Evolutionary conservation across 164 flowering plant species (phyloP).

Genomic region (Stephania cephalantha): DNA sequence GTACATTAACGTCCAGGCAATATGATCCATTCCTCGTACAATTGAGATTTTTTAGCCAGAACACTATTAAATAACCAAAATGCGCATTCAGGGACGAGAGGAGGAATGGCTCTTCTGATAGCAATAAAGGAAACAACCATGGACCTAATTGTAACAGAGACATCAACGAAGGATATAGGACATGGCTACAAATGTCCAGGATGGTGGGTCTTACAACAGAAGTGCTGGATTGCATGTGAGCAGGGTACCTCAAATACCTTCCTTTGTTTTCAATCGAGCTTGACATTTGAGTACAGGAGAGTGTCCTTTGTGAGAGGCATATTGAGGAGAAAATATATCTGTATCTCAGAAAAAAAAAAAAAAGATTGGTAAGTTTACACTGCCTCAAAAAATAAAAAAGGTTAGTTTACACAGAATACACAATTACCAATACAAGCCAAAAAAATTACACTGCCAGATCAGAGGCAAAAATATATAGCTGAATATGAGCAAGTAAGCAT

Average conservation of each 20-base stretch:
- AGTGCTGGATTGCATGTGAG: conserved; percentile 6
- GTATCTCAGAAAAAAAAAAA: conserved; percentile 17
- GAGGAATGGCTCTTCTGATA: conserved; percentile 6
- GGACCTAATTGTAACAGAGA: conserved; percentile 5
- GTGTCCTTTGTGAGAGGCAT: conserved; percentile 87
- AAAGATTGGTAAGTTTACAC: too few relatives aligned
- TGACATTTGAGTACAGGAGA: conserved; percentile 79
- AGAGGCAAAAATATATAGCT: not conserved
- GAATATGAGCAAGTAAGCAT: not conserved
- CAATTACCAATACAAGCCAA: too few relatives aligned
- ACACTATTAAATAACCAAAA: not conserved
- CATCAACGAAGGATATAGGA: not conserved
- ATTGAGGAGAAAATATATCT: conserved; percentile 53
- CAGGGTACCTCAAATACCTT: conserved; percentile 9
- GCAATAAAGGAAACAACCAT: conserved; percentile 1
- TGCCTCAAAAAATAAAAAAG: too few relatives aligned
- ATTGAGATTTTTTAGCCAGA: not conserved
- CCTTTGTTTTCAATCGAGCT: conserved; percentile 48
- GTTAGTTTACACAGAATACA: too few relatives aligned
- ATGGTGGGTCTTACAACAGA: conserved; percentile 7
- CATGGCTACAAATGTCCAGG: conserved; percentile 8
- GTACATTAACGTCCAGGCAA: not conserved
- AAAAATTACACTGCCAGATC: too few relatives aligned
- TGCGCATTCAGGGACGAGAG: not conserved
- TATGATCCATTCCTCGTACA: not conserved